Base-by-base conservation (phyloP, 345 rosid genomes). In the Eucalyptus sp. region DNA sequence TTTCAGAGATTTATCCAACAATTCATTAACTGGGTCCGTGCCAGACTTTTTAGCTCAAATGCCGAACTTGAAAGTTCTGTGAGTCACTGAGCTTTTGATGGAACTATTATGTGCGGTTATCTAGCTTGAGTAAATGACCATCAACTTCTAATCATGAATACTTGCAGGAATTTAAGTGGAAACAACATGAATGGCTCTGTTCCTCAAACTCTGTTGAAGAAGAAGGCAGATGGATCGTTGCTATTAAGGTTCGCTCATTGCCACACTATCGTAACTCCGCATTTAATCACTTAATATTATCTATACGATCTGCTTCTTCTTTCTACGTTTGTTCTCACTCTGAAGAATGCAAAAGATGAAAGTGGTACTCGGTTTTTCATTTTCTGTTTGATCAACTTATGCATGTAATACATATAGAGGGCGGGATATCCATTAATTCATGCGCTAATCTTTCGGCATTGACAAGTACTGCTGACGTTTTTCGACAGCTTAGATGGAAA, bases 1-100 rank as follows among this genome's bases (percentile, higher is more conserved):
- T 6, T 88, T 4, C 93, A 95, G 98, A 92, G 97, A 96, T 89
- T 90, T 95, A 50, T 96, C 98, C 6, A 90, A 92, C 66, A 96
- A 94, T 86, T 91, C 37, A 86, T 89, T 95, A 87, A 88, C 87
- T 31, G 96, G 97, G 83, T 31, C 87, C 3, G 66, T 96, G 66
- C 96, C 98, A 5, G 87, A 22, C 1, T 89, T 91, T 87, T 89
- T 96, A 1, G 89, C 93, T 4, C 54, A 89, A 41, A 50, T 95
- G 92, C 44, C 86, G 20, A 66, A 14, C 58, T 89, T 96, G 86
- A 94, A 44, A 56, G 37, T 88, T 90, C 89, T 96, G 96, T 95
- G 89, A 93, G 96, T 94, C 7, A 50, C 48, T 22, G n/a, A 37
- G n/a, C 50, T 89, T 50, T 51, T 16, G 49, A 29, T 51, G 24